Percentiles rank a stretch among this genome's conserved stretches.
These are phyloP conservation scores for Aspergillus fijiensis DNA, from an alignment of 2,329 filamentous ascomycete species.

Conservation along the genomic window DNA sequence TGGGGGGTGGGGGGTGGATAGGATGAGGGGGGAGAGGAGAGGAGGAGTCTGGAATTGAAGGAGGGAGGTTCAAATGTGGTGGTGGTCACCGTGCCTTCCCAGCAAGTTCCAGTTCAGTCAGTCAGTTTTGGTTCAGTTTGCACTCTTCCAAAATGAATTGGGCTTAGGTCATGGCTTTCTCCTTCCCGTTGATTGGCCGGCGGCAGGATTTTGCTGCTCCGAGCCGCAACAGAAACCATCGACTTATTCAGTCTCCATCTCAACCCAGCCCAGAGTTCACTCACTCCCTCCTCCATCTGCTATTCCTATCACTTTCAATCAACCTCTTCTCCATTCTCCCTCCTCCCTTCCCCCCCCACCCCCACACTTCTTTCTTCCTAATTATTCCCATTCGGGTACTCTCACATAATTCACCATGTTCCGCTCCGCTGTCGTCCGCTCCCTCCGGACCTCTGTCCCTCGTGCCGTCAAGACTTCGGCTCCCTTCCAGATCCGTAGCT, in stretches of 20 bases:
- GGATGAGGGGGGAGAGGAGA: conserved; percentile 16
- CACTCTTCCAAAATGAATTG: not conserved
- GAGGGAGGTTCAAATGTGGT: conserved; percentile 20
- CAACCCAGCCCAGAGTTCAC: conserved; percentile 7
- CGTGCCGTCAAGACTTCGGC: conserved; percentile 57
- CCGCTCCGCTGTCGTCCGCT: conserved; percentile 80
- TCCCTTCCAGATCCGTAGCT: conserved; percentile 59
- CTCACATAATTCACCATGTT: conserved; percentile 67
- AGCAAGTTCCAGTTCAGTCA: conserved; percentile 26
- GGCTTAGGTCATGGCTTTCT: conserved; percentile 45
- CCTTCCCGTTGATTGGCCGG: conserved; percentile 39
- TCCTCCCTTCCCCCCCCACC: conserved; percentile 10
- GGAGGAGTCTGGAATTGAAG: conserved; percentile 18
- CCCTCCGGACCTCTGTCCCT: conserved; percentile 59
- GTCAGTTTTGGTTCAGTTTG: conserved; percentile 5
- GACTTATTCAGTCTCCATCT: conserved; percentile 23
- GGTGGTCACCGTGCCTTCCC: conserved; percentile 9
- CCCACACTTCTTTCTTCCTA: conserved; percentile 4
- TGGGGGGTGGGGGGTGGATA: not conserved
- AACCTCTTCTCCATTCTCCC: conserved; percentile 6
- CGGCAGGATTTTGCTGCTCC: conserved; percentile 36
- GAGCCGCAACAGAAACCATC: conserved; percentile 29
- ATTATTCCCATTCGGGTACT: conserved; percentile 1
- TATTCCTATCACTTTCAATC: not conserved
- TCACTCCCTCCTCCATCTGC: not conserved